phyloP scores from a whole-genome alignment of 2,329 filamentous ascomycete species.

The Claviceps spartinae region DNA sequence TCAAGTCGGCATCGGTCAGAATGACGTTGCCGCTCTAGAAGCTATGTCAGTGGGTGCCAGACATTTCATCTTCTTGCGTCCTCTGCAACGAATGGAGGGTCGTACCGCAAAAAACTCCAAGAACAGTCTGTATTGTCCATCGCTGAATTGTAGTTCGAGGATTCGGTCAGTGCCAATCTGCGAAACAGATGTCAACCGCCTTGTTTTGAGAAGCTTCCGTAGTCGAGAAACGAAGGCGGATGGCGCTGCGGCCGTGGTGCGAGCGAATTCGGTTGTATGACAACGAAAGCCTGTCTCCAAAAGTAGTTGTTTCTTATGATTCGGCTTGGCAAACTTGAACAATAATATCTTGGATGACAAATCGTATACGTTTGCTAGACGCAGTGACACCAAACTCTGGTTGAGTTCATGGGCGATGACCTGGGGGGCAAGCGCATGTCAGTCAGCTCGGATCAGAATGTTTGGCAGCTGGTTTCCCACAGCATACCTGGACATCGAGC shows the following conservation, averaged over 20 bases:
- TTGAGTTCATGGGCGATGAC: constrained; percentile 92
- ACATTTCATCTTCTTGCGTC: background rate
- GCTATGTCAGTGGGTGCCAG: background rate
- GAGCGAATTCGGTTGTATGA: constrained; percentile 81
- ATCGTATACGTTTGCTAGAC: constrained; percentile 90
- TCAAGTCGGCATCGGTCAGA: constrained; percentile 71
- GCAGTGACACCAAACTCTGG: constrained; percentile 57
- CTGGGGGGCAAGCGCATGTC: constrained; percentile 27
- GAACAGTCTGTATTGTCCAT: constrained; percentile 77
- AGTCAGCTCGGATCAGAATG: constrained; percentile 1
- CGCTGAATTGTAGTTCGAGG: constrained; percentile 83
- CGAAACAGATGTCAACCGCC: constrained; percentile 63
- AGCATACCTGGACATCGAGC: constrained; percentile 55
- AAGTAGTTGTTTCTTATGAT: constrained; percentile 76
- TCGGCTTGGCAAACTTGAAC: constrained; percentile 85
- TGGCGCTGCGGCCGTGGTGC: constrained; percentile 71
- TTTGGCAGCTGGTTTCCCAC: background rate
- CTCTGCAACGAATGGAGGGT: no score
- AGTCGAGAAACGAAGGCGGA: constrained; percentile 75
- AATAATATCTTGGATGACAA: constrained; percentile 90
- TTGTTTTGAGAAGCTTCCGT: constrained; percentile 77
- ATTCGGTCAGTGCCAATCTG: constrained; percentile 92
- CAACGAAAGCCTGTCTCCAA: constrained; percentile 94
- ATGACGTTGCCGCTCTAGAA: constrained; percentile 75
- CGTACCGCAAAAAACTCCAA: constrained; percentile 79